A percentile compares a stretch with the other conserved stretches of the same genome.
Conservation (phyloP, 371 early-diverging fungal genomes). For the Smittium culicis region DNA sequence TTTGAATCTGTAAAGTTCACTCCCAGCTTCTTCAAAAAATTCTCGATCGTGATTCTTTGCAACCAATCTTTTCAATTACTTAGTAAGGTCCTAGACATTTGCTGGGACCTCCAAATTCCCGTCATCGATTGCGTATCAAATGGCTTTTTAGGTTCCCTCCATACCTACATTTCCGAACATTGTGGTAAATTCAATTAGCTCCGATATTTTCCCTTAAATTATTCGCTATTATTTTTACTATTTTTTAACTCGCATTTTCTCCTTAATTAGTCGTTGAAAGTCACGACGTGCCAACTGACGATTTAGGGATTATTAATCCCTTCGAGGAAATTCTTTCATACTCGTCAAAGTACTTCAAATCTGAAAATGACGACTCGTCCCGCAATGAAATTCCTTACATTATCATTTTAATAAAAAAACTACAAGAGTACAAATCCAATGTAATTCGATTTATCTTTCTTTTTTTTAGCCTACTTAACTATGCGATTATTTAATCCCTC, state of each 20-base stretch:
- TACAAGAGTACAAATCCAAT: slow-evolving; percentile 46
- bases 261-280: slow-evolving; percentile 62
- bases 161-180: slow-evolving; percentile 1
- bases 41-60: not conserved
- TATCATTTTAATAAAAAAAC: slow-evolving; percentile 55
- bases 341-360: slow-evolving; percentile 47
- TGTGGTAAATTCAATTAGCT: slow-evolving; percentile 2
- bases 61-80: not conserved
- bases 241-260: not conserved
- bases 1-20: not conserved
- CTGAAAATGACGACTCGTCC: slow-evolving; percentile 45
- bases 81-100: not conserved
- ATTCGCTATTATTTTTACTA: not conserved
- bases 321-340: slow-evolving; percentile 52
- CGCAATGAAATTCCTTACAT: slow-evolving; percentile 73
- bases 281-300: slow-evolving; percentile 61
- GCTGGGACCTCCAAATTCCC: not conserved
- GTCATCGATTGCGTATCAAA: not conserved
- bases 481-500: no score
- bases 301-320: slow-evolving; percentile 70
- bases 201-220: not conserved
- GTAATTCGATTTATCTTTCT: slow-evolving; percentile 14
- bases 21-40: not conserved
- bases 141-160: slow-evolving; percentile 1
- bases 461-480: not conserved